Evolutionary conservation across 352 stramenopile genomes (phyloP), one percentile per base, ranked within the genome.

Genomic region (Globisporangium lucens): DNA sequence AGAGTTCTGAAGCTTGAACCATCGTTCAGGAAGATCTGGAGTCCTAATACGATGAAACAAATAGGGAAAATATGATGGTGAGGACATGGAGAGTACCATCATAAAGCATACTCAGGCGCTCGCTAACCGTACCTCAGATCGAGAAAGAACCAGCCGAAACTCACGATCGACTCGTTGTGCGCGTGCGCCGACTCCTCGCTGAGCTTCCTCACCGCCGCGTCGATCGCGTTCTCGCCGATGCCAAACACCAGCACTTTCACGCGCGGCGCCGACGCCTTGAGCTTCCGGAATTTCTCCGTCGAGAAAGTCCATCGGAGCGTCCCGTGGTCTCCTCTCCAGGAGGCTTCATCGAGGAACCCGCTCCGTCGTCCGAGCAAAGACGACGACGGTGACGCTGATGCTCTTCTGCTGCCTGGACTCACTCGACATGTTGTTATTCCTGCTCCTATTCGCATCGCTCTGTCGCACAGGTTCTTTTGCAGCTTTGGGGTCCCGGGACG

Each of bases 121-220:
- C 43, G 17, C 20, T 12, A 8, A 57, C 68, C 68, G 27, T 36
- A 91, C 83, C 86, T 83, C 4, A 94, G 58, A 47, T 94, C 86
- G 17, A 94, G 72, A 63, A 94, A 93, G 71, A 94, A 91, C 84
- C 85, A 94, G 4, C 86, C 86, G 58, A 89, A 83, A 56, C 82
- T 90, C 56, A 89, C 69, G 61, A 91, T 79, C 27, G 66, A 69
- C 53, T 72, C 66, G 38, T 83, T 67, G 61, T 80, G 72, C 43
- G 73, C 58, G 63, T 65, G 62, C 22, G 61, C 56, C 5, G 63
- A 70, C 36, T 51, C 36, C 20, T 65, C 65, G 29, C 51, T 49
- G 8, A 70, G 65, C 6, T 24, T 59, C 15, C 36, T 15, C 56
- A 66, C 62, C 0, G 0, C 76, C 8, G 69, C 63, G 5, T 67